Evolutionary conservation across 106 monocot genomes (phyloP), one percentile per base, ranked within the genome.

Genomic region (Apostasia ramifera): DNA sequence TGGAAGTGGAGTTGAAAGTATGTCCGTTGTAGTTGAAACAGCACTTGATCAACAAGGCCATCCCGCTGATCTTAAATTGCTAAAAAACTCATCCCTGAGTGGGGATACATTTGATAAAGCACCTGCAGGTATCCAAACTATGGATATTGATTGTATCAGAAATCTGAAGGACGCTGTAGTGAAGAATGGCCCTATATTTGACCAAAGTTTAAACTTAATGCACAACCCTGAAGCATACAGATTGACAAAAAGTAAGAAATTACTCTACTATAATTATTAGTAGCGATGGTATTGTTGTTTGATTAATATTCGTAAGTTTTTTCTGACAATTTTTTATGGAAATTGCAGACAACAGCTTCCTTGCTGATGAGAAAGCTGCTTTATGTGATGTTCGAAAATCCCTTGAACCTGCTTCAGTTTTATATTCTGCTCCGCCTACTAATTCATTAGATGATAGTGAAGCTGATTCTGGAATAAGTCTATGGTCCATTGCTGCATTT

Each of bases 401-500:
- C 40, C 37, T 8, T 26, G 65, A 44, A 7, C 61, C 53, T n/a
- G 14, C 2, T 54, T 53, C 3, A 8, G 39, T 3, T 3, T 47
- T 53, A 54, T 65, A 47, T 61, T 42, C 6, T 66, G 3, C 57
- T 65, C 59, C 63, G 38, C 60, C 70, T 52, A 37, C 12, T 45
- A 61, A 2, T 64, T 68, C 47, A 48, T 41, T 15, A 47, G 53
- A 11, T 8, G 49, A 67, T 56, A 49, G 44, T 69, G 71, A 44
- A 65, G 15, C 12, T 38, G 41, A 60, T 51, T 13, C 43, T 55
- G 48, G 55, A 50, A 49, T 1, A 66, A 65, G 11, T 68, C 46
- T 57, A 26, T 13, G 66, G 44, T 74, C 46, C 13, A 76, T 69
- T 68, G 69, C 90, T 61, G 59, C 79, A n/a, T 81, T 79, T 56